phyloP scores from a whole-genome alignment of 345 rosid species.

The Salix udensis region DNA sequence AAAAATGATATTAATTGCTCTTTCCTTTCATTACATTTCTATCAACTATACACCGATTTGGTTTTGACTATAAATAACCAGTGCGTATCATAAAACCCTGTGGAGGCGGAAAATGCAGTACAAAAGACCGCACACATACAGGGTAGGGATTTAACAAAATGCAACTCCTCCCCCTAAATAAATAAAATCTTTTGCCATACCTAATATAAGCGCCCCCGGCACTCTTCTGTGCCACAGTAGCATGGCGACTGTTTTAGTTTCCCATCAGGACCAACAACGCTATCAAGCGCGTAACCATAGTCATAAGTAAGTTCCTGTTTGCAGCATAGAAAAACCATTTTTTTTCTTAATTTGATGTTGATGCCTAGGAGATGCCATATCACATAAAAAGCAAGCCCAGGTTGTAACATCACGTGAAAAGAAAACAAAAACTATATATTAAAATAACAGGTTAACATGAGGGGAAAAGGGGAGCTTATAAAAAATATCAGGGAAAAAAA shows the following conservation, averaged over 20 bases:
- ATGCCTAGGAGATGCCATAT: background rate
- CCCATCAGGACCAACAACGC: slow-evolving; percentile 24
- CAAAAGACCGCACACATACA: too few relatives aligned
- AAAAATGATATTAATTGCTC: background rate
- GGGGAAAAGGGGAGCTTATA: background rate
- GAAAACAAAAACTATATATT: background rate
- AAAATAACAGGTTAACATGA: background rate
- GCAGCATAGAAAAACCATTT: background rate
- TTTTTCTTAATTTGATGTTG: background rate
- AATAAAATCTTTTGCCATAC: background rate
- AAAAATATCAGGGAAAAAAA: background rate
- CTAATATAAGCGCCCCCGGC: slow-evolving; percentile 19
- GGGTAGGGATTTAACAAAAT: too few relatives aligned
- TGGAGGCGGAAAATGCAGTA: background rate
- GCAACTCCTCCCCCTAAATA: too few relatives aligned
- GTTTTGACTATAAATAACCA: background rate
- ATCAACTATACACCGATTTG: background rate
- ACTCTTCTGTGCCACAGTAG: slow-evolving; percentile 22
- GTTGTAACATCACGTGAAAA: background rate
- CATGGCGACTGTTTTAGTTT: slow-evolving; percentile 14
- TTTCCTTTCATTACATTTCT: background rate
- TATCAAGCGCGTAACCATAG: slow-evolving; percentile 23
- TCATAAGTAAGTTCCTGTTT: slow-evolving; percentile 29
- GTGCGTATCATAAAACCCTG: background rate
- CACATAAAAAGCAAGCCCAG: background rate